Evolutionary conservation across 2,329 filamentous ascomycete genomes (phyloP), one percentile per base, ranked within the genome.

Genomic region (Sporothrix dimorphospora): DNA sequence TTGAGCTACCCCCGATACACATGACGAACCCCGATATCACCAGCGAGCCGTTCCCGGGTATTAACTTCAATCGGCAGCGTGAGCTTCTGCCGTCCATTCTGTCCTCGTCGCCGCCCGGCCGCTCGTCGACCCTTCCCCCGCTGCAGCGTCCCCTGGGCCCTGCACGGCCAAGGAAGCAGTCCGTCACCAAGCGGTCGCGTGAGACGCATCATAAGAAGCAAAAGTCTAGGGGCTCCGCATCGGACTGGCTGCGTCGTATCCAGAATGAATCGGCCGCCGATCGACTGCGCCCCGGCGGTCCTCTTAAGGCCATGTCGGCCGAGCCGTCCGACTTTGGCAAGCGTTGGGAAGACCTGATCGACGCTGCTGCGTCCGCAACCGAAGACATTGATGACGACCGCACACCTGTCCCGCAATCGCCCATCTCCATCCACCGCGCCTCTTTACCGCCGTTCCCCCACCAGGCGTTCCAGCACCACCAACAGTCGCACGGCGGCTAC

Each of bases 261-360:
- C 87, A 89, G 75, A 88, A 88, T 74, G 86, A 89, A 61, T 72
- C 74, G 70, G 74, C 72, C 63, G 71, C 30, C 19, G 86, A 89
- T 71, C 88, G 92, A 74, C 85, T 93, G 75, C 91, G 91, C 74
- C 84, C 85, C 14, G 85, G 84, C 78, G 88, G 91, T 72, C 90
- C 91, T 77, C 90, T 93, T 74, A 97, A 97, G 82, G 93, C 94
- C 71, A 88, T 92, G 76, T 97, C 94, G 19, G 93, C 93, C 55
- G 95, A 98, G 81, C 94, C 94, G 30, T 88, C 89, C 24, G 91
- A 92, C 73, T 92, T 92, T 82, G 94, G 93, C 75, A 97, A 96
- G 83, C 88, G 95, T 78, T 98, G 95, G 96, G 94, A 97, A 81
- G 95, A 98, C 81, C 86, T 98, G 73, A 97, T 98, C 75, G 94